A percentile compares a stretch with the other conserved stretches of the same genome.
phyloP scores from a whole-genome alignment of 495 filamentous ascomycete genomes.

The Evansstolkia leycettana region DNA sequence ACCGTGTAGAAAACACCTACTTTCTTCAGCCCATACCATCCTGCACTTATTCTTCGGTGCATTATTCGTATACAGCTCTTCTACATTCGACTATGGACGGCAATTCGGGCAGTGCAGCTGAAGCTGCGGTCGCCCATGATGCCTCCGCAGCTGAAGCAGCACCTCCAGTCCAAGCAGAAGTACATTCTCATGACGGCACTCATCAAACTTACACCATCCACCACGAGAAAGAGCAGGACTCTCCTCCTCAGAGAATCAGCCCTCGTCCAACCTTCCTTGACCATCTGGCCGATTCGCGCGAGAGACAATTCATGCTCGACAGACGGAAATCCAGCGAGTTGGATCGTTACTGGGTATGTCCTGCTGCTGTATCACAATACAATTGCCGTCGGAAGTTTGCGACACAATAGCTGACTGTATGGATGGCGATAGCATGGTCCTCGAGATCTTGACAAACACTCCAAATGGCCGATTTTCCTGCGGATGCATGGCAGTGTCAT shows the following conservation, averaged over 20 bases:
- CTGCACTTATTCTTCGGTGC: too few species aligned
- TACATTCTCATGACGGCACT: conserved; percentile 10
- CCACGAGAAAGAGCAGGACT: conserved; percentile 14
- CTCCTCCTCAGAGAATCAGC: conserved; percentile 13
- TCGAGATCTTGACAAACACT: conserved; percentile 60
- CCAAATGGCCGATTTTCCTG: conserved; percentile 70
- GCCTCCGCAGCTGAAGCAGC: conserved; percentile 8
- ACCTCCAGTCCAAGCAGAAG: conserved; percentile 17
- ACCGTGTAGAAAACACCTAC: too few species aligned
- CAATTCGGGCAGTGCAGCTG: not conserved
- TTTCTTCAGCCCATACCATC: too few species aligned
- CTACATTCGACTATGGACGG: not conserved
- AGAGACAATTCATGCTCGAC: conserved; percentile 23
- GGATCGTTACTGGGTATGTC: conserved; percentile 34
- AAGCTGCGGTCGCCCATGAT: conserved; percentile 9
- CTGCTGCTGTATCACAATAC: not conserved
- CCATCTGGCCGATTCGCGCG: conserved; percentile 23
- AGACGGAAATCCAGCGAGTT: conserved; percentile 23
- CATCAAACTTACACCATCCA: conserved; percentile 5
- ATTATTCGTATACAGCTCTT: too few species aligned
- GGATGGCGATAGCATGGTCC: conserved; percentile 36
- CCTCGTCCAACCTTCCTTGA: conserved; percentile 29
- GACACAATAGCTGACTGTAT: not conserved
- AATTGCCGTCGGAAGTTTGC: not conserved
- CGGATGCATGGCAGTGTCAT: conserved; percentile 72